Evolutionary conservation across 441 rosid genomes (phyloP).

Genomic region (Pelargonium myrrhifolium): DNA sequence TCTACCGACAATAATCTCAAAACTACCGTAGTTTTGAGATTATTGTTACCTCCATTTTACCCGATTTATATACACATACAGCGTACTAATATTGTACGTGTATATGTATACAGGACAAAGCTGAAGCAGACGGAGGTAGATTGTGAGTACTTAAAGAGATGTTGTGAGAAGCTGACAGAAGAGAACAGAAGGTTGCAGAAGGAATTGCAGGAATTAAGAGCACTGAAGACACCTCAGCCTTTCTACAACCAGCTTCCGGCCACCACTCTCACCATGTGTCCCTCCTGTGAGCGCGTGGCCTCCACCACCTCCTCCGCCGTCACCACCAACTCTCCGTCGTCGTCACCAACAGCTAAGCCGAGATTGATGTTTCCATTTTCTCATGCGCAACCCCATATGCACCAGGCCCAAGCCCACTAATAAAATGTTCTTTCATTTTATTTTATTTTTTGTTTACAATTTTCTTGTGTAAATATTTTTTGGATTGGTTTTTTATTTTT

Average conservation of each 20-base stretch:
- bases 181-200: slow-evolving; percentile 86
- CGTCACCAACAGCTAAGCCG: too few species aligned
- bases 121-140: slow-evolving; percentile 94
- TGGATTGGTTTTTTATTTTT: too few species aligned
- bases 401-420: slow-evolving; percentile 30
- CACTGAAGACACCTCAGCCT: slow-evolving; percentile 69
- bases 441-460: too few species aligned
- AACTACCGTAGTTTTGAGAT: too few species aligned
- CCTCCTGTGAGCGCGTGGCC: slow-evolving; percentile 88
- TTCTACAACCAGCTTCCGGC: slow-evolving; percentile 91
- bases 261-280: slow-evolving; percentile 97
- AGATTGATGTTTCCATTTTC: slow-evolving; percentile 28
- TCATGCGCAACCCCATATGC: slow-evolving; percentile 19
- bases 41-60: too few species aligned
- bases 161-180: slow-evolving; percentile 80
- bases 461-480: too few species aligned
- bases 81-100: too few species aligned
- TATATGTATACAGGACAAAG: slow-evolving; percentile 73
- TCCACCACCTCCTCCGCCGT: slow-evolving; percentile 29
- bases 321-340: not conserved
- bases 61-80: too few species aligned
- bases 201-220: slow-evolving; percentile 78
- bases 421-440: too few species aligned
- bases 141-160: slow-evolving; percentile 86
- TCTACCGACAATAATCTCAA: too few species aligned